phyloP scores from a whole-genome alignment of 2,329 filamentous ascomycete genomes.

The Cladosporium halotolerans region DNA sequence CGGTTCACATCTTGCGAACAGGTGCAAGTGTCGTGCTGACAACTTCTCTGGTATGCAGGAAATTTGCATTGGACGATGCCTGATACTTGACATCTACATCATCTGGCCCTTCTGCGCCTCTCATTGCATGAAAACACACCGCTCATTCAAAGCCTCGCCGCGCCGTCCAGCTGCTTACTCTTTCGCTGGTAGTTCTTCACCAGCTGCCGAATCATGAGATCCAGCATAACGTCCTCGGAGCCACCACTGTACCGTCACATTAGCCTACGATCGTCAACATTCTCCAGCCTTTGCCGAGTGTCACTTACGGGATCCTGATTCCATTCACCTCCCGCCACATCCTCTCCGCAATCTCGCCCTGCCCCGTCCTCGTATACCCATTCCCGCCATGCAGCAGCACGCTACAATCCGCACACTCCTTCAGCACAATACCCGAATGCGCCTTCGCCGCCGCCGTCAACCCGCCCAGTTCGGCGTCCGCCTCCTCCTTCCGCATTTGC shows the following conservation, averaged over 20 bases:
- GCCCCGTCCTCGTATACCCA: slow-evolving; percentile 62
- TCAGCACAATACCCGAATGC: slow-evolving; percentile 63
- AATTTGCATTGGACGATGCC: too few species aligned
- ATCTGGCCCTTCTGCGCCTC: too few species aligned
- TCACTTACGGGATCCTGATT: slow-evolving; percentile 25
- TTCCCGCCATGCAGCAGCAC: slow-evolving; percentile 69
- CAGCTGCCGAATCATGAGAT: slow-evolving; percentile 62
- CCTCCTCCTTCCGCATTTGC: slow-evolving; percentile 52
- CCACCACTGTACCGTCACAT: slow-evolving; percentile 44
- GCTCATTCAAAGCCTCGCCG: neutral
- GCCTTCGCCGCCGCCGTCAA: slow-evolving; percentile 68
- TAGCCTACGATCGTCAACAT: slow-evolving; percentile 5
- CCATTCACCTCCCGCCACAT: slow-evolving; percentile 35
- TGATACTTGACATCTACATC: too few species aligned
- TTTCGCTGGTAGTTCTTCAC: slow-evolving; percentile 62
- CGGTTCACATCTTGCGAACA: too few species aligned
- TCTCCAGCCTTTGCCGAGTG: too few species aligned
- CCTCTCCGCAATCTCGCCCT: slow-evolving; percentile 66
- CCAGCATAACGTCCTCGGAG: slow-evolving; percentile 66
- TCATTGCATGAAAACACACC: neutral
- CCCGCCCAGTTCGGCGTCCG: slow-evolving; percentile 61
- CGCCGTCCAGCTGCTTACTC: slow-evolving; percentile 47
- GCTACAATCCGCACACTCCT: slow-evolving; percentile 63
- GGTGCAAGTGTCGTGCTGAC: too few species aligned
- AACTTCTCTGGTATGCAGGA: too few species aligned